Conservation (phyloP, 257 asterid species). For the Forsythia viridissima region DNA sequence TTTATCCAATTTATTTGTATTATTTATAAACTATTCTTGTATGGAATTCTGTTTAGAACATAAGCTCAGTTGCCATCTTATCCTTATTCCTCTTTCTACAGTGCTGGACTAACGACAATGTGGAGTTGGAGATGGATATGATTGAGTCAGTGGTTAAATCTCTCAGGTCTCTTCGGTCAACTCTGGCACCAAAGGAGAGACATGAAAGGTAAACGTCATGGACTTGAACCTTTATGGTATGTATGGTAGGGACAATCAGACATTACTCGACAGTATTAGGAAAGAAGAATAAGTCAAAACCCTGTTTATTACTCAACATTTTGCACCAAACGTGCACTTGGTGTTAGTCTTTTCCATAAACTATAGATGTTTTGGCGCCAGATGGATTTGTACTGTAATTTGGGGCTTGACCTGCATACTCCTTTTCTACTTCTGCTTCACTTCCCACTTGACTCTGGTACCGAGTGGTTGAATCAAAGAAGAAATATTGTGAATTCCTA, state of each 20-base stretch:
- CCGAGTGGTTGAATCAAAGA: neutral
- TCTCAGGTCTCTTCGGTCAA: constrained; percentile 72
- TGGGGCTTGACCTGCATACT: neutral
- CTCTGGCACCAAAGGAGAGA: constrained; percentile 72
- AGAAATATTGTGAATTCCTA: neutral
- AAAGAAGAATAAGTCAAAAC: neutral
- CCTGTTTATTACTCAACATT: neutral
- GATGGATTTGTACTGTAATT: neutral
- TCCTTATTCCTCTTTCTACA: constrained; percentile 30
- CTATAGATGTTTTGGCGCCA: neutral
- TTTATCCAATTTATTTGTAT: neutral
- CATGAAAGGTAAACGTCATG: constrained; percentile 54
- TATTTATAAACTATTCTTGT: neutral
- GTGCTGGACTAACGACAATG: constrained; percentile 73
- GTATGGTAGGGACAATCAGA: neutral
- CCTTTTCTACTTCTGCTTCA: neutral
- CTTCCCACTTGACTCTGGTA: neutral
- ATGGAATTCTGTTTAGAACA: neutral
- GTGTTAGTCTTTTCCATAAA: neutral
- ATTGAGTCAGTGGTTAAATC: constrained; percentile 67
- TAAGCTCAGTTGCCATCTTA: constrained; percentile 9
- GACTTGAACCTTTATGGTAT: neutral
- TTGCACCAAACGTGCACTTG: neutral
- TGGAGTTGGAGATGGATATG: constrained; percentile 75
- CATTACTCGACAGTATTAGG: neutral